Percentiles rank a stretch among this genome's conserved stretches.
Conservation (phyloP, 2,329 filamentous ascomycete species). For the Periconia sp. region DNA sequence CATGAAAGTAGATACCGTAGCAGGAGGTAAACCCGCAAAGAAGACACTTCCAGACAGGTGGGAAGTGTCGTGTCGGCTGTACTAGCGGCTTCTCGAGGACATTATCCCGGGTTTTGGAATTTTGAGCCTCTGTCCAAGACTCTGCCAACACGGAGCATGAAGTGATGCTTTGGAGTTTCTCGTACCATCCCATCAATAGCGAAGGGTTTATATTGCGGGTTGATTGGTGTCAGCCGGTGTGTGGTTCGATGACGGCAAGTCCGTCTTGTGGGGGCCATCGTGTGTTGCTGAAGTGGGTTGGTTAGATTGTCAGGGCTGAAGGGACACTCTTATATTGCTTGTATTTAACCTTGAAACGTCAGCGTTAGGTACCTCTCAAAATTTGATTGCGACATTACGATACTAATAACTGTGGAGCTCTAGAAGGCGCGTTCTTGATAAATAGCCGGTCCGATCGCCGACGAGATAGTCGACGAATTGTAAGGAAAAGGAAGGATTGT, state of each 20-base stretch:
- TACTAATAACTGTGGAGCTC: conserved; percentile 9
- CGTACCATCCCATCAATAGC: conserved; percentile 9
- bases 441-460: conserved; percentile 19
- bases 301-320: conserved; percentile 14
- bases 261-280: conserved; percentile 7
- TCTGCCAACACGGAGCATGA: neutral
- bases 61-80: neutral
- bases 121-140: conserved; percentile 17
- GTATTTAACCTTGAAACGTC: conserved; percentile 27
- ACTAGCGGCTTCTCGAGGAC: neutral
- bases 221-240: conserved; percentile 8
- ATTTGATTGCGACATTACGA: conserved; percentile 4
- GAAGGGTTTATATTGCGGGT: conserved; percentile 6
- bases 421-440: conserved; percentile 1
- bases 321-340: conserved; percentile 12
- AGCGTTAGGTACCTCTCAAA: conserved; percentile 15
- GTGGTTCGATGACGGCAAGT: conserved; percentile 15
- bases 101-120: conserved; percentile 14
- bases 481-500: no score
- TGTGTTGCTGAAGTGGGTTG: neutral
- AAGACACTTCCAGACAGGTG: neutral
- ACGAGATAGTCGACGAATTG: neutral
- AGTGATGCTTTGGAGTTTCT: conserved; percentile 3
- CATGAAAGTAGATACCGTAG: neutral
- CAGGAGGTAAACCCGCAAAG: neutral